These are phyloP conservation scores for Groenewaldozyma salmanticensis DNA, from an alignment of 805 yeast species.

Conservation along the genomic window DNA sequence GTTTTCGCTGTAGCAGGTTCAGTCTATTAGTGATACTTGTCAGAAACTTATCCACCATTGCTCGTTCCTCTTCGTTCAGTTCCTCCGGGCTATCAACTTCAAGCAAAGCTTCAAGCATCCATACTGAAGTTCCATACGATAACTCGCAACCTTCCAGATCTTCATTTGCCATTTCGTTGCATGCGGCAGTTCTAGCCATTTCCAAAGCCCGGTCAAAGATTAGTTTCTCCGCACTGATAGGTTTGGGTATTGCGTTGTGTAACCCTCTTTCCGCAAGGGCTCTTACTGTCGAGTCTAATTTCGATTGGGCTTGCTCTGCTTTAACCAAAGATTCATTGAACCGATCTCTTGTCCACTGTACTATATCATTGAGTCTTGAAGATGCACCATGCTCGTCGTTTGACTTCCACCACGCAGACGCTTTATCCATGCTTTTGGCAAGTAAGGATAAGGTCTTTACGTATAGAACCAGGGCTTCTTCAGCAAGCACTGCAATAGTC, in stretches of 20 bases:
- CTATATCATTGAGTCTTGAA: conserved; percentile 35
- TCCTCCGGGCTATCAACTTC: conserved; percentile 34
- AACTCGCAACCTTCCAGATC: conserved; percentile 72
- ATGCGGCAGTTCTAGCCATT: conserved; percentile 85
- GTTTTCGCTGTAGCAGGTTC: conserved; percentile 54
- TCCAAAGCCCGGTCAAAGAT: conserved; percentile 91
- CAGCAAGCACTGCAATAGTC: conserved; percentile 39
- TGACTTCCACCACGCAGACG: conserved; percentile 83
- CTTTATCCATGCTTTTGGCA: conserved; percentile 77
- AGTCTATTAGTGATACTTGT: conserved; percentile 74
- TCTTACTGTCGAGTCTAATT: conserved; percentile 4
- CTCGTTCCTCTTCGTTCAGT: conserved; percentile 55
- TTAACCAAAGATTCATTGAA: conserved; percentile 84
- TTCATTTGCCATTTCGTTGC: conserved; percentile 68
- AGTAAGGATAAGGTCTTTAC: conserved; percentile 74
- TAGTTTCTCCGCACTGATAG: conserved; percentile 62
- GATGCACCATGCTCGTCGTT: conserved; percentile 25
- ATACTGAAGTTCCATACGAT: conserved; percentile 81
- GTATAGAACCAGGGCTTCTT: conserved; percentile 79
- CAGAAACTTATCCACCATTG: conserved; percentile 71
- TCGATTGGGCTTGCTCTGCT: conserved; percentile 66
- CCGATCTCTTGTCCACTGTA: conserved; percentile 84
- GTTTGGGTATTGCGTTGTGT: conserved; percentile 1
- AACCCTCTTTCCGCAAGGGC: not conserved
- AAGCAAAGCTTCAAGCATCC: conserved; percentile 88